Base-by-base conservation (phyloP, 2,329 filamentous ascomycete genomes). In the Colletotrichum sp. region DNA sequence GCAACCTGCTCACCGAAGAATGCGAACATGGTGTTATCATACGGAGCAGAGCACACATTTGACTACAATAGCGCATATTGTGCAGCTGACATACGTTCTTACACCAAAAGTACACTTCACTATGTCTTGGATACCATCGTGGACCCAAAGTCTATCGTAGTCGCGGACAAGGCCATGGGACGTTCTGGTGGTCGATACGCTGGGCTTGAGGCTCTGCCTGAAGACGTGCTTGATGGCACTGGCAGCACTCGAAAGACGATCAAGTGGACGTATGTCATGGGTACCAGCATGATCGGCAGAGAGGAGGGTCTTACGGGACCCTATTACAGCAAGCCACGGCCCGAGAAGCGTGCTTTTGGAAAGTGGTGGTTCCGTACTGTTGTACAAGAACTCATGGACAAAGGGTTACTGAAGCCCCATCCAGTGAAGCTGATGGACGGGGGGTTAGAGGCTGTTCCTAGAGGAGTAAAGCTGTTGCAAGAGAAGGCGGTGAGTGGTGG, bases 81-180 rank as follows among this genome's bases (percentile, higher is more conserved):
- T 75, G 84, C 78, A 6, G 75, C 72, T 0, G 82, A 84, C 8
- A 87, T 86, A 60, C 80, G 82, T 2, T 79, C 76, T 2, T 84
- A 84, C 79, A 90, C 88, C 0, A 60, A 76, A 7, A 84, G 85
- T 79, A 72, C 68, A 3, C 83, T 89, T 1, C 75, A 65, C 2
- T 84, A 84, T 63, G 86, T 83, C 2, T 76, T 89, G 6, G 89
- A 90, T 80, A 87, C 84, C 79, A 81, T 90, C 60, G 78, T 84
- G 2, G 79, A 83, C 16, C 71, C 82, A 0, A 77, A 80, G 13
- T 82, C 84, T 0, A 85, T 82, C 34, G 60, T 79, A 52, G 73
- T 85, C 24, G 88, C 86, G 81, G 85, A 85, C 77, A 78, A 66
- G 1, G 82, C 83, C 8, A 77, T 88, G 4, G 84, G 84, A 1